Conservation (phyloP, 1,139 yeast genomes). For the Eremothecium sinecaudum region DNA sequence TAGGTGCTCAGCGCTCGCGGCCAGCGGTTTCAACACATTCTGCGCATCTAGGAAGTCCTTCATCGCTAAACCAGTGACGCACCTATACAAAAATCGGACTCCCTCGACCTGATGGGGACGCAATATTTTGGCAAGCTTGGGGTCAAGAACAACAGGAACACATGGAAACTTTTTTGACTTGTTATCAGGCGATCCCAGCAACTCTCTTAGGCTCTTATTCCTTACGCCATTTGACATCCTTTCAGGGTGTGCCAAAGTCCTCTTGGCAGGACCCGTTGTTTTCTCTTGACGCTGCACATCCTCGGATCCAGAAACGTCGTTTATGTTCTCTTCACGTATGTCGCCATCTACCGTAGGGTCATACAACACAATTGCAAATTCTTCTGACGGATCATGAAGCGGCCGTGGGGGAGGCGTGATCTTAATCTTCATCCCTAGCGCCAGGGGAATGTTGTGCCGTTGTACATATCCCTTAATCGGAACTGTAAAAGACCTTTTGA, state of each 20-base stretch:
- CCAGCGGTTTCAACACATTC: slow-evolving; percentile 9
- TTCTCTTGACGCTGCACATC: slow-evolving; percentile 18
- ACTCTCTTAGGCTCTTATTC: slow-evolving; percentile 69
- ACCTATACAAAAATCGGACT: slow-evolving; percentile 77
- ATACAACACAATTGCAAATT: slow-evolving; percentile 86
- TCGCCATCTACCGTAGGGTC: slow-evolving; percentile 76
- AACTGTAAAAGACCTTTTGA: slow-evolving; percentile 39
- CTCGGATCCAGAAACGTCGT: slow-evolving; percentile 7
- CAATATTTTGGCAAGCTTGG: slow-evolving; percentile 67
- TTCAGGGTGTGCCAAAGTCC: slow-evolving; percentile 16
- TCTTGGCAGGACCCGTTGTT: slow-evolving; percentile 2
- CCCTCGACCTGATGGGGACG: slow-evolving; percentile 98
- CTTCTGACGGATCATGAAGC: slow-evolving; percentile 85
- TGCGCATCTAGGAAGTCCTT: slow-evolving; percentile 29
- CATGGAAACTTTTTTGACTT: slow-evolving; percentile 48
- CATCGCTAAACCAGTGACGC: slow-evolving; percentile 75
- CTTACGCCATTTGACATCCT: slow-evolving; percentile 27
- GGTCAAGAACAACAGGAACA: slow-evolving; percentile 96
- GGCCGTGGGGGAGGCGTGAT: slow-evolving; percentile 75
- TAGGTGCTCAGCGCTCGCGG: not conserved
- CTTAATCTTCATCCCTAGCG: slow-evolving; percentile 72
- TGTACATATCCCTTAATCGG: slow-evolving; percentile 40
- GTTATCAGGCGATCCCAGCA: slow-evolving; percentile 49
- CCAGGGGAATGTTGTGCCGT: slow-evolving; percentile 46
- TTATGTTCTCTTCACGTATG: slow-evolving; percentile 18